phyloP scores from a whole-genome alignment of 345 rosid species.

The Adansonia digitata region DNA sequence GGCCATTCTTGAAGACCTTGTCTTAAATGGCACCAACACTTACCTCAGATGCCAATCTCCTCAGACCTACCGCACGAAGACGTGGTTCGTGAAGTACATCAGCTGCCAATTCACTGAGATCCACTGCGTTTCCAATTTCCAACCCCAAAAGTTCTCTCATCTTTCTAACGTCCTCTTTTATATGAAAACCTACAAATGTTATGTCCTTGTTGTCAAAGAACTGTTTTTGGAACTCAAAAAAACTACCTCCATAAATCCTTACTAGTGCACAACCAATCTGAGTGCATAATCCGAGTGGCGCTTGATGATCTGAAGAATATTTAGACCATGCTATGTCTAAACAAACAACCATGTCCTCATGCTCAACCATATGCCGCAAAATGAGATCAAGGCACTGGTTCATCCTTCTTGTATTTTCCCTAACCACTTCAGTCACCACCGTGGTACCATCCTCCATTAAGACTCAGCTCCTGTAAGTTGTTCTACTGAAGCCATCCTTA shows the following conservation, averaged over 20 bases:
- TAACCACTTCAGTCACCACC: too few species aligned
- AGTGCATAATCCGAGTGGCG: too few species aligned
- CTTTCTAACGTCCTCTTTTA: not conserved
- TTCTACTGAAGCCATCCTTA: too few species aligned
- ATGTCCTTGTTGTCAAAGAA: not conserved
- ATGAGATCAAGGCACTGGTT: too few species aligned
- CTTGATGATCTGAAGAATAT: too few species aligned
- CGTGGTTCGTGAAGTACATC: not conserved
- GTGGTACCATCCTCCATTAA: too few species aligned
- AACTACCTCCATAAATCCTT: rapidly evolving
- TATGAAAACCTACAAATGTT: not conserved
- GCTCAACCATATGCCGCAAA: too few species aligned
- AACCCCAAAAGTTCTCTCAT: not conserved
- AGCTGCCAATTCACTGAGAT: not conserved
- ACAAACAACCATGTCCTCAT: too few species aligned
- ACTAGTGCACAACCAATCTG: not conserved
- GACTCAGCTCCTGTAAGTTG: too few species aligned
- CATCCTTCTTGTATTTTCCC: too few species aligned
- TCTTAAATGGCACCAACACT: not conserved
- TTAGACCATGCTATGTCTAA: too few species aligned
- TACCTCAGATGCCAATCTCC: not conserved
- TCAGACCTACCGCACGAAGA: not conserved
- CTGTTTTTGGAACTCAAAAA: not conserved
- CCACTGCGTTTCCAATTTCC: not conserved
- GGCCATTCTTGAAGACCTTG: not conserved